Conservation (phyloP, 495 filamentous ascomycete species). For the Sphaerosporella brunnea region DNA sequence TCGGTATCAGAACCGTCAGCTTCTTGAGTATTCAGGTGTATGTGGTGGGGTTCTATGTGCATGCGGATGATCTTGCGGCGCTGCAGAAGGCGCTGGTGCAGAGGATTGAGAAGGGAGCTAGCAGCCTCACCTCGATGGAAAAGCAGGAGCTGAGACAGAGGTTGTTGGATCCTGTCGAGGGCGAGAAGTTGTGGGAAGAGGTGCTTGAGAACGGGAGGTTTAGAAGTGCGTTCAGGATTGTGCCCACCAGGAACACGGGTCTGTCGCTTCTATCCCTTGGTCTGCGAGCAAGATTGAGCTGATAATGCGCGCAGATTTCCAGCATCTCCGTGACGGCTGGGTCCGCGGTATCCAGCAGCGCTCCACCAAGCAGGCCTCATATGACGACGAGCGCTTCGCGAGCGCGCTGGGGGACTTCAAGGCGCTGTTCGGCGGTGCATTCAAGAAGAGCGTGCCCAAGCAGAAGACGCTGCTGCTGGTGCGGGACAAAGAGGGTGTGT, state of each 20-base stretch:
- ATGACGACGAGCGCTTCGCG: constrained; percentile 52
- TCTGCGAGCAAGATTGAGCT: not conserved
- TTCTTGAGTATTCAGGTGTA: constrained; percentile 89
- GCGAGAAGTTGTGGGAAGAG: constrained; percentile 53
- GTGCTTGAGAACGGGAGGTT: constrained; percentile 39
- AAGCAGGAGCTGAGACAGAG: constrained; percentile 47
- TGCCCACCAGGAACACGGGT: constrained; percentile 63
- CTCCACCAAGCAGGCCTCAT: constrained; percentile 32
- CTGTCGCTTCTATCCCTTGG: not conserved
- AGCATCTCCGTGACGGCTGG: constrained; percentile 79
- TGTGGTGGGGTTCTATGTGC: constrained; percentile 78
- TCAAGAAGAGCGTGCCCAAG: constrained; percentile 50
- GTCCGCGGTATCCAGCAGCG: constrained; percentile 63
- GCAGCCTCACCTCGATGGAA: constrained; percentile 62
- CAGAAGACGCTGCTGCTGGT: constrained; percentile 53
- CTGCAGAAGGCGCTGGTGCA: constrained; percentile 30
- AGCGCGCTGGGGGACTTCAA: constrained; percentile 56
- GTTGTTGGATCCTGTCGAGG: constrained; percentile 50
- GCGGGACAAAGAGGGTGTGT: constrained; percentile 43
- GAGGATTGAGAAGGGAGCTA: constrained; percentile 46
- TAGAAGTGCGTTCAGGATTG: constrained; percentile 56
- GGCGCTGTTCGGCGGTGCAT: constrained; percentile 52
- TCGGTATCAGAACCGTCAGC: constrained; percentile 74
- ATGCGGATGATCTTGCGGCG: constrained; percentile 51
- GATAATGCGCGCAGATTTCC: constrained; percentile 40